phyloP scores from a whole-genome alignment of 352 stramenopile species.

The Elongisporangium senticosum region DNA sequence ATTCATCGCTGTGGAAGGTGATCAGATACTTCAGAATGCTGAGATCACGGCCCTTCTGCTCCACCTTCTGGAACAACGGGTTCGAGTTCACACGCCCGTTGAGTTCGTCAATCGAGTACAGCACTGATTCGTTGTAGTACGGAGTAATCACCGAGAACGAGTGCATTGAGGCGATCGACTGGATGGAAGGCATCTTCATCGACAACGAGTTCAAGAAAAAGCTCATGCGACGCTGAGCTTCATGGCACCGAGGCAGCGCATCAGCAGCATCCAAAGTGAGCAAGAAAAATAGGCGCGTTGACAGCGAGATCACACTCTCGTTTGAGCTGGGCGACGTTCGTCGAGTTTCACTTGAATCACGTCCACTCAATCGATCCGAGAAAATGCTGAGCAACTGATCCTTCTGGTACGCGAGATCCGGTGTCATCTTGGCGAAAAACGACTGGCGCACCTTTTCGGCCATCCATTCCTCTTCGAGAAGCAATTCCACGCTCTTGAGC shows the following conservation, averaged over 20 bases:
- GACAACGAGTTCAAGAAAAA: constrained; percentile 87
- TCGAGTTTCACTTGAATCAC: constrained; percentile 36
- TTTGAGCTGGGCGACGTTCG: constrained; percentile 63
- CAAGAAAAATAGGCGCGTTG: constrained; percentile 78
- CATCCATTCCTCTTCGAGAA: constrained; percentile 87
- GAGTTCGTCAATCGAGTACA: constrained; percentile 82
- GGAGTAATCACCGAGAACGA: constrained; percentile 87
- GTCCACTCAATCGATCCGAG: constrained; percentile 56
- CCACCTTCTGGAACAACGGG: constrained; percentile 80
- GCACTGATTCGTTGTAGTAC: constrained; percentile 87
- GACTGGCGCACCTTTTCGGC: constrained; percentile 76
- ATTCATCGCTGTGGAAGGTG: constrained; percentile 85
- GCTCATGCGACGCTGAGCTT: constrained; percentile 85
- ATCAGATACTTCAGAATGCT: constrained; percentile 88
- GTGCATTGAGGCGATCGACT: constrained; percentile 82
- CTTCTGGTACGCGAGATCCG: constrained; percentile 76
- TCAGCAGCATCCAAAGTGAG: constrained; percentile 81
- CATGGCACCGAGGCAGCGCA: constrained; percentile 73
- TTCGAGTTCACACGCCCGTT: constrained; percentile 80
- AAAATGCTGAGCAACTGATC: constrained; percentile 72
- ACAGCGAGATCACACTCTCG: constrained; percentile 72
- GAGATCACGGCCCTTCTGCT: constrained; percentile 77
- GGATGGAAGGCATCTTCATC: constrained; percentile 84
- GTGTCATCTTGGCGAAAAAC: constrained; percentile 68
- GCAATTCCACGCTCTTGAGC: constrained; percentile 78